phyloP scores from a whole-genome alignment of 176 grass and related monocot genomes.

The Chrysopogon serrulatus region DNA sequence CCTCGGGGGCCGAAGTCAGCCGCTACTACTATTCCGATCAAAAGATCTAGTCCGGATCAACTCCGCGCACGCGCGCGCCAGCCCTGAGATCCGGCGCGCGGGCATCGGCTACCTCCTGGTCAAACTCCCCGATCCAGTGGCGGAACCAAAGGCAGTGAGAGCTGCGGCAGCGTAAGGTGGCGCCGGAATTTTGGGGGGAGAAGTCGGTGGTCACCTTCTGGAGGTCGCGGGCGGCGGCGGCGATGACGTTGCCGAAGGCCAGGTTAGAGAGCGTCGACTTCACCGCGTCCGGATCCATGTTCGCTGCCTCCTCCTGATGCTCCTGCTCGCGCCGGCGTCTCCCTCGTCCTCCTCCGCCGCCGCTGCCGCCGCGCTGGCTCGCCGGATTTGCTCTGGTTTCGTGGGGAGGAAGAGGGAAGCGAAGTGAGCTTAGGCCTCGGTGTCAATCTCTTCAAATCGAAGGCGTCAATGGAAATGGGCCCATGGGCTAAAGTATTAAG shows the following conservation, averaged over 20 bases:
- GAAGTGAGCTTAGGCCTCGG: not conserved
- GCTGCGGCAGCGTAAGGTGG: not conserved
- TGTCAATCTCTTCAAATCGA: not conserved
- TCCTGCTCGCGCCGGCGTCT: not conserved
- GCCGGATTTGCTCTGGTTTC: conserved; percentile 16
- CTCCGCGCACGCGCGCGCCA: not conserved
- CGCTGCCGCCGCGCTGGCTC: not conserved
- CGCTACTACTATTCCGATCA: not conserved
- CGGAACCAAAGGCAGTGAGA: not conserved
- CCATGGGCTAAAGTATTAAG: not conserved
- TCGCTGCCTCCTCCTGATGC: not conserved
- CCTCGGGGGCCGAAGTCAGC: not conserved
- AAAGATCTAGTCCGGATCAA: not conserved
- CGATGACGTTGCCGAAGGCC: conserved; percentile 78
- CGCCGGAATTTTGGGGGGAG: not conserved
- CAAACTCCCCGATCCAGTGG: not conserved
- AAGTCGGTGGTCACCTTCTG: conserved; percentile 52
- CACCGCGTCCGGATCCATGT: conserved; percentile 86
- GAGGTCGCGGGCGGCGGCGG: conserved; percentile 87
- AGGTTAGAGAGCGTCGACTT: conserved; percentile 76
- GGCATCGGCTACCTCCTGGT: not conserved
- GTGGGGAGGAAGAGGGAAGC: not conserved
- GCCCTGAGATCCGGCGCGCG: not conserved
- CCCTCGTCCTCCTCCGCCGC: not conserved
- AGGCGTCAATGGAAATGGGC: not conserved